These are phyloP conservation scores for Hypoxylon sp. DNA, from an alignment of 2,329 filamentous ascomycete species.

Conservation along the genomic window DNA sequence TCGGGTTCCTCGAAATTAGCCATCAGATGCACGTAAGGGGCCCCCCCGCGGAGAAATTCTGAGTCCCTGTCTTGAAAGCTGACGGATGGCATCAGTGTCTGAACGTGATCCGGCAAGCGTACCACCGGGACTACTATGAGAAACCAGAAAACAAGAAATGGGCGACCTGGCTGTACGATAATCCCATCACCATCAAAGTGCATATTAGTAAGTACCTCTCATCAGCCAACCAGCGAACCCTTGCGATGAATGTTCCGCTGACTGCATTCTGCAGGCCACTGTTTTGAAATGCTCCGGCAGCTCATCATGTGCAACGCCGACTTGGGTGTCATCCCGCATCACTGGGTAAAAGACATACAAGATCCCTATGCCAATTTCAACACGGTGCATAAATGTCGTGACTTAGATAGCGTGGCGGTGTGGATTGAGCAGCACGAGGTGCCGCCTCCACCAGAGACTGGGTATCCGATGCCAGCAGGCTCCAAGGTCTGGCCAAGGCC, in stretches of 20 bases:
- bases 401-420: conserved; percentile 4
- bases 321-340: conserved; percentile 6
- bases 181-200: conserved; percentile 6
- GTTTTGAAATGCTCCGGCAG: conserved; percentile 9
- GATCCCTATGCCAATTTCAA: conserved; percentile 16
- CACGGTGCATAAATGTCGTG: conserved; percentile 3
- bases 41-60: neutral
- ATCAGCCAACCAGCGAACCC: neutral
- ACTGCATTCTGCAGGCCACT: neutral
- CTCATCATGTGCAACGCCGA: conserved; percentile 13
- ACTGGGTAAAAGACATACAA: conserved; percentile 2
- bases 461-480: conserved; percentile 2
- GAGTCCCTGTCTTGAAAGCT: neutral
- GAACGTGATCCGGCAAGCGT: conserved; percentile 4
- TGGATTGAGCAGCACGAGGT: conserved; percentile 7
- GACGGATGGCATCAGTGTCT: conserved; percentile 2
- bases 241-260: neutral
- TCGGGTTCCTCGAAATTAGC: conserved; percentile 6
- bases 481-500: conserved; percentile 9
- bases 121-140: conserved; percentile 8
- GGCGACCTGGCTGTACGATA: conserved; percentile 4
- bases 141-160: conserved; percentile 7
- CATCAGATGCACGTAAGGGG: conserved; percentile 14
- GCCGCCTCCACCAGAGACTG: neutral
- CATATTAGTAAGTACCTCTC: conserved; percentile 4